Base-by-base conservation (phyloP, 495 filamentous ascomycete genomes). In the Penicillium waksmanii region DNA sequence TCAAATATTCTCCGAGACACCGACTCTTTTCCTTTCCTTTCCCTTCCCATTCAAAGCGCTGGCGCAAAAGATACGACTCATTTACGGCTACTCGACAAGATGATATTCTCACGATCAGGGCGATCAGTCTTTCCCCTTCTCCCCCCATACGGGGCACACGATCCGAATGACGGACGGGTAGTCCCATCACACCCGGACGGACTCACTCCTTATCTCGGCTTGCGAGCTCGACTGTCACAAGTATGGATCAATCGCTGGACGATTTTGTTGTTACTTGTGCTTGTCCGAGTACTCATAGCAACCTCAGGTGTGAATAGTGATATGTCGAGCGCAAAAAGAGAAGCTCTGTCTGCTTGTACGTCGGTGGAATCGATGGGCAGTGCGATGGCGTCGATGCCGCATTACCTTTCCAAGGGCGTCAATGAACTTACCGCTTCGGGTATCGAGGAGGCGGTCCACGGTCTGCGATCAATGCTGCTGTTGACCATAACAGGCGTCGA, bases 231-330 rank as follows among this genome's bases (percentile, higher is more conserved):
- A 58, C 82, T 98, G 43, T 98, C 95, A 31, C 95, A 98, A 80
- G 79, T 92, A 68, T 96, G 93, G 92, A 88, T 98, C 80, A 98
- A 98, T 80, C 82, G 89, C 75, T 98, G 96, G 96, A 97, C 95
- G 42, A 80, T 98, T 56, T 82, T 98, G 46, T 79, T 98, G 10
- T 69, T 96, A 43, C 84, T 98, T 52, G 85, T 98, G 18, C 84
- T 98, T 21, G 85, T 88, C 60, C 85, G 95, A 48, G 80, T 92
- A 57, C 74, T 98, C 50, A 72, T 98, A 49, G 87, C 93, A 18
- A 82, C 89, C 35, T 77, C 80, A 36, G 82, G 82, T 63, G 77
- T 96, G 53, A 80, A 95, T 64, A 76, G 82, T 53, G 86, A 92
- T 68, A 81, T 98, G 67, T 84, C 66, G 18, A 84, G 85, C 40